Base-by-base conservation (phyloP, 345 rosid genomes). In the Arabidopsis suecica region DNA sequence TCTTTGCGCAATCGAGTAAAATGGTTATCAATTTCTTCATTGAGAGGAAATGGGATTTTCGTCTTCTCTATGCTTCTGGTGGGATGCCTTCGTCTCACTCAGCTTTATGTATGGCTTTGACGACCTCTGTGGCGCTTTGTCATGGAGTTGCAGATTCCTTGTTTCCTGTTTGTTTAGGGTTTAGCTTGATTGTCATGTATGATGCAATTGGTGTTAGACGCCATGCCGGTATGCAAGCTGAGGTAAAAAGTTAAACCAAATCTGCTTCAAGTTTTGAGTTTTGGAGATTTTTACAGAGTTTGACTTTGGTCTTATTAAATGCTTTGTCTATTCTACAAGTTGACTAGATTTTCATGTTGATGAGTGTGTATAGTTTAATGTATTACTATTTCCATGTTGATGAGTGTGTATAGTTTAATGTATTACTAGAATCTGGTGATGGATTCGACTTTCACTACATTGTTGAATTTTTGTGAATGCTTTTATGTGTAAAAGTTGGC, bases 221-320 rank as follows among this genome's bases (percentile, higher is more conserved):
- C n/a, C 97, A 93, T 70, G 98, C 97, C 9, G 98, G 98, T 51
- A 89, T 93, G 93, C 98, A 93, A 79, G 98, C 98, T 78, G 85
- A 88, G 98, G 98, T 91, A 78, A 79, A 7, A 40, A 16, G 18
- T 34, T 5, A 8, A 16, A 54, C 33, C 49, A 36, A 5, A 6
- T 47, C 34, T 51, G 44, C 7, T 37, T 54, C 7, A 72, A 11
- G 11, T 41, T 80, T 78, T 50, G 34, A 49, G n/a, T 6, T 50
- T 25, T 61, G 25, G 63, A 18, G 8, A 6, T 23, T 14, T 61
- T 32, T 45, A 4, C 65, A 61, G 42, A 14, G 13, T 55, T 64
- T 66, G 78, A 65, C 41, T 65, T 34, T 65, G 41, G 66, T 65
- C 32, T 12, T 61, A 22, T 18, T 33, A 6, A 18, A 18, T 20